Conservation (phyloP, 108 stramenopile species). For the Stephanodiscus triporus region DNA sequence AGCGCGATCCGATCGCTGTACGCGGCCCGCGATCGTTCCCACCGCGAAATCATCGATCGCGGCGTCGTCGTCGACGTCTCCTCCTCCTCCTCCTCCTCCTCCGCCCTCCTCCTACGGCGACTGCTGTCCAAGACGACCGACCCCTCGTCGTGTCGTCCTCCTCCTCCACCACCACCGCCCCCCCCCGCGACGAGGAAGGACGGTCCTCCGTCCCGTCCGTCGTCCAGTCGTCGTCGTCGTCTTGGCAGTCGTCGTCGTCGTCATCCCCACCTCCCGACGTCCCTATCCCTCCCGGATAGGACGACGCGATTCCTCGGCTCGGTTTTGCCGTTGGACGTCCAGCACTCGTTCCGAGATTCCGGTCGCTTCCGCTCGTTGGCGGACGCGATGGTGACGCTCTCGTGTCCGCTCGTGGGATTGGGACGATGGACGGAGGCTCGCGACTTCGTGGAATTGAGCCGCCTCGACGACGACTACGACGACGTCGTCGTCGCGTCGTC, state of each 20-base stretch:
- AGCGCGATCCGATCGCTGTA: constrained; percentile 39
- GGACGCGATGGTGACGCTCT: constrained; percentile 50
- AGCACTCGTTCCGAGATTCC: constrained; percentile 63
- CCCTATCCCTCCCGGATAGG: constrained; percentile 46
- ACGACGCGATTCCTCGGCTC: constrained; percentile 60
- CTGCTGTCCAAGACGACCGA: constrained; percentile 8
- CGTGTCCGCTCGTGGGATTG: constrained; percentile 52
- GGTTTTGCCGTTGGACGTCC: constrained; percentile 55
- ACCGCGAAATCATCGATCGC: too few species aligned
- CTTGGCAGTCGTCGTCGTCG: background rate
- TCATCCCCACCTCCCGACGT: constrained; percentile 66
- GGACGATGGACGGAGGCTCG: constrained; percentile 16
- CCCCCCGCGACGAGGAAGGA: too few species aligned
- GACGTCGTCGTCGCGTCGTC: background rate
- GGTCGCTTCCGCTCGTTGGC: constrained; percentile 62
- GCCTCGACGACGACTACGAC: background rate
- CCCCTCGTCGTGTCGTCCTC: too few species aligned
- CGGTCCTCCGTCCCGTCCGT: too few species aligned
- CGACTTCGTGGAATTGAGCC: constrained; percentile 30
- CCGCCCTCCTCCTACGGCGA: constrained; percentile 9
- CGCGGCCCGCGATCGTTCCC: too few species aligned
- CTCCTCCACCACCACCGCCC: too few species aligned
- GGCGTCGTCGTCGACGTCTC: too few species aligned
- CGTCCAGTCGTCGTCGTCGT: constrained; percentile 10
- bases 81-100: too few species aligned